These are phyloP conservation scores for Penicillium fimorum DNA, from an alignment of 495 filamentous ascomycete species.

Conservation along the genomic window DNA sequence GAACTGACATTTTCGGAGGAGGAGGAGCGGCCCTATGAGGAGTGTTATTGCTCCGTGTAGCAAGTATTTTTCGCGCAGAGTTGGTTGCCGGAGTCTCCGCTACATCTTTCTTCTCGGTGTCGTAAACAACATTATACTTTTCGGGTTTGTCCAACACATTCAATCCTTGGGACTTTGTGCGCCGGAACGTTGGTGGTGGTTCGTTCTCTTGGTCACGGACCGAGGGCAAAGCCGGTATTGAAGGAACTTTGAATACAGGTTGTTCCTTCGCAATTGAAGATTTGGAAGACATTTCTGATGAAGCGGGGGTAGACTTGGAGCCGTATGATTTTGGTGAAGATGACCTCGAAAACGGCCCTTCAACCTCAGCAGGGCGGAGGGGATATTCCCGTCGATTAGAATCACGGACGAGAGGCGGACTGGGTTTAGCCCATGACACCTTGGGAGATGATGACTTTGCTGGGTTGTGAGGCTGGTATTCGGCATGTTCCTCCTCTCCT, in stretches of 20 bases:
- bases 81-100: slow-evolving; percentile 45
- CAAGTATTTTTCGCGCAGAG: slow-evolving; percentile 68
- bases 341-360: slow-evolving; percentile 39
- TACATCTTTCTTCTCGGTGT: slow-evolving; percentile 47
- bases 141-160: slow-evolving; percentile 58
- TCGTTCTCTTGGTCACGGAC: slow-evolving; percentile 78
- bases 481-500: slow-evolving; percentile 25
- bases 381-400: slow-evolving; percentile 27
- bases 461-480: slow-evolving; percentile 30
- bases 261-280: slow-evolving; percentile 40
- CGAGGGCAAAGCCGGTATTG: slow-evolving; percentile 57
- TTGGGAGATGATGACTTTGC: slow-evolving; percentile 41
- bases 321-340: slow-evolving; percentile 43
- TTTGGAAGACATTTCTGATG: slow-evolving; percentile 41
- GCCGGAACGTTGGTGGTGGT: slow-evolving; percentile 70
- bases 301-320: slow-evolving; percentile 44
- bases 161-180: slow-evolving; percentile 58
- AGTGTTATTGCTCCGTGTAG: slow-evolving; percentile 75
- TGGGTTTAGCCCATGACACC: slow-evolving; percentile 48
- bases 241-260: slow-evolving; percentile 67
- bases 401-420: slow-evolving; percentile 32
- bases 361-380: slow-evolving; percentile 19
- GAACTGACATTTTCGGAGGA: slow-evolving; percentile 91
- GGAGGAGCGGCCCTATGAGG: slow-evolving; percentile 77
- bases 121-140: slow-evolving; percentile 52